These are phyloP conservation scores for Ceratocystis huliohia DNA, from an alignment of 2,329 filamentous ascomycete genomes.

Conservation along the genomic window DNA sequence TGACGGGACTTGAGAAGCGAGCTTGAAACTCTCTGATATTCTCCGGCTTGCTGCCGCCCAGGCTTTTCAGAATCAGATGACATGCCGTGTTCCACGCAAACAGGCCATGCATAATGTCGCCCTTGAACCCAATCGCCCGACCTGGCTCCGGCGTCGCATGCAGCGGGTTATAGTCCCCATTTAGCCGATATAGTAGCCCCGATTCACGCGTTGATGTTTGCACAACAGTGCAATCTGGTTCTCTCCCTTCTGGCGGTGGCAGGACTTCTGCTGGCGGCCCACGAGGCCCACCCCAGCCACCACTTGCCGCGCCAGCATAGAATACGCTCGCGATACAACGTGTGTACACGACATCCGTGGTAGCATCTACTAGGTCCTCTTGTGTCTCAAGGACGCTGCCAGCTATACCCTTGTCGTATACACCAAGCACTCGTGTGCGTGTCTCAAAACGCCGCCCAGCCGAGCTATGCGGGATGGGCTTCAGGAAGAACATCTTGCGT, in stretches of 20 bases:
- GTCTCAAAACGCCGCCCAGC: constrained; percentile 63
- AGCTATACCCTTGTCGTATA: constrained; percentile 81
- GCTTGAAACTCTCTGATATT: constrained; percentile 85
- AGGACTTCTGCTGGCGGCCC: constrained; percentile 69
- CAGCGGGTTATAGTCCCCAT: constrained; percentile 89
- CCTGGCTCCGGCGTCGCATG: constrained; percentile 79
- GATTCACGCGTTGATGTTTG: constrained; percentile 61
- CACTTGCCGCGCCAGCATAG: constrained; percentile 55
- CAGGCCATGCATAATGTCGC: constrained; percentile 77
- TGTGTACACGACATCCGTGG: constrained; percentile 41
- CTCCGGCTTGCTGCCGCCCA: constrained; percentile 64
- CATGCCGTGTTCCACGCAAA: constrained; percentile 74
- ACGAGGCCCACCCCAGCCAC: constrained; percentile 78
- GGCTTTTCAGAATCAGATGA: constrained; percentile 57
- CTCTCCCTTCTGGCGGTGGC: constrained; percentile 58
- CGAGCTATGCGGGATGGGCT: constrained; percentile 59
- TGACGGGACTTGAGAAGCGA: constrained; percentile 72
- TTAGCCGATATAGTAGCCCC: constrained; percentile 67
- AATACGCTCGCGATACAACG: constrained; percentile 57
- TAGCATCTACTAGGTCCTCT: constrained; percentile 59
- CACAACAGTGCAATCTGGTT: constrained; percentile 56
- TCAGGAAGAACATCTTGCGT: constrained; percentile 64
- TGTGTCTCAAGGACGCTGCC: constrained; percentile 73
- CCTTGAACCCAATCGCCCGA: constrained; percentile 80
- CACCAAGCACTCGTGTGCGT: constrained; percentile 64